phyloP scores from a whole-genome alignment of 2,329 filamentous ascomycete species.

The Aspergillus tanneri region DNA sequence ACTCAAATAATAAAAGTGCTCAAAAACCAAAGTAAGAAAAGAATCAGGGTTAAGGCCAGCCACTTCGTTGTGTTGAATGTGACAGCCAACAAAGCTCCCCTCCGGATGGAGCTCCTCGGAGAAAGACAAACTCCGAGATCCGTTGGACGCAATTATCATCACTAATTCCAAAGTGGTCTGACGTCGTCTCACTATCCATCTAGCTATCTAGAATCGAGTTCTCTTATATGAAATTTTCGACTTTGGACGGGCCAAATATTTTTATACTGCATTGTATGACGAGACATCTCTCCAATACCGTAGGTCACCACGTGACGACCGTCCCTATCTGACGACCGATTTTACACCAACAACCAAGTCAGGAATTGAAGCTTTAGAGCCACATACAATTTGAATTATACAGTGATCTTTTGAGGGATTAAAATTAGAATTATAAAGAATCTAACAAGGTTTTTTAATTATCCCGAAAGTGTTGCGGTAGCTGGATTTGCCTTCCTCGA shows the following conservation, averaged over 20 bases:
- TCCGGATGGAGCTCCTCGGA: constrained; percentile 12
- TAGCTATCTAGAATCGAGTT: neutral
- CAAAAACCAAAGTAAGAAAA: constrained; percentile 26
- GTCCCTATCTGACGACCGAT: too few species aligned
- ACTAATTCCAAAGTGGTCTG: too few species aligned
- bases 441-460: neutral
- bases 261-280: neutral
- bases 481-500: neutral
- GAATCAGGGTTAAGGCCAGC: constrained; percentile 21
- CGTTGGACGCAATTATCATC: constrained; percentile 3
- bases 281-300: too few species aligned
- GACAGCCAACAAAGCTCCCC: constrained; percentile 12
- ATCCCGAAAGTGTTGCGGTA: too few species aligned
- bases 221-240: neutral
- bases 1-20: neutral
- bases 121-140: constrained; percentile 12
- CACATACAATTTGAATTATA: neutral
- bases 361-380: too few species aligned
- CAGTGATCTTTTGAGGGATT: neutral
- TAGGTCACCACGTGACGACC: too few species aligned
- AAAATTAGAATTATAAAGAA: neutral
- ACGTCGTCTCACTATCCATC: neutral
- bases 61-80: constrained; percentile 1
- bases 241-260: neutral
- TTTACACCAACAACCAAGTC: too few species aligned